Evolutionary conservation across 768 basidiomycete species (phyloP).

Genomic region (Rhodosporidiobolus odoratus): DNA sequence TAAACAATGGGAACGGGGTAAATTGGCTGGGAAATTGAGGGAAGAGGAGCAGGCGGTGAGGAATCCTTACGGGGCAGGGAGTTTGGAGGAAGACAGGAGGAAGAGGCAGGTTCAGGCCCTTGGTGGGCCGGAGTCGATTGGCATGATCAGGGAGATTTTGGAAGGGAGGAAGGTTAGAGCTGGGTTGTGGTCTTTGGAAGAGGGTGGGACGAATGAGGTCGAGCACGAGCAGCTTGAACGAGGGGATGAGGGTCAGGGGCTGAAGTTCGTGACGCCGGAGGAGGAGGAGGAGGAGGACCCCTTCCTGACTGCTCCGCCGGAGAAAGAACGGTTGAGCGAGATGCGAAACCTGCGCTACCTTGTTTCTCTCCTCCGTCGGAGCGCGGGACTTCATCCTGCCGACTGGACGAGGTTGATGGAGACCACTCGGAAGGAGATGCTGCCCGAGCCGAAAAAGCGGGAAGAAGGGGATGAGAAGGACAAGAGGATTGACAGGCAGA

Average conservation of each 20-base stretch:
- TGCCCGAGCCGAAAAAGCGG: conserved; percentile 4
- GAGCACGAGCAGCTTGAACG: too few relatives aligned
- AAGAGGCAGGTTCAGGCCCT: not conserved
- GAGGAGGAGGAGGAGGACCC: not conserved
- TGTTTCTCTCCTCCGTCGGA: conserved; percentile 1
- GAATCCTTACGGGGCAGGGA: not conserved
- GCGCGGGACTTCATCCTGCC: not conserved
- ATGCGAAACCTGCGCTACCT: conserved; percentile 20
- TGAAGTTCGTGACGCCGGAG: not conserved
- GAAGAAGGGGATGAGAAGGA: too few relatives aligned
- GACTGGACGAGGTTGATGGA: not conserved
- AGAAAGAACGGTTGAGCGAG: conserved; percentile 6
- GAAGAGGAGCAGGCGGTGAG: not conserved
- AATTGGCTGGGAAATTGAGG: not conserved
- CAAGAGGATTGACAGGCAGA: not conserved
- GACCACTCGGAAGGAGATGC: conserved; percentile 7
- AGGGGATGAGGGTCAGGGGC: not conserved
- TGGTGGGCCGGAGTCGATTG: conserved; percentile 7
- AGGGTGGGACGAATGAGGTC: not conserved
- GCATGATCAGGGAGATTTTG: conserved; percentile 9
- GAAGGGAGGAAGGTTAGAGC: conserved; percentile 15
- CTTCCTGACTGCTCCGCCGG: not conserved
- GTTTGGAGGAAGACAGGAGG: not conserved
- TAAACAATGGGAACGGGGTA: conserved; percentile 23
- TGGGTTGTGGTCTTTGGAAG: conserved; percentile 4